Percentiles rank a stretch among this genome's conserved stretches.
These are phyloP conservation scores for Pulveroboletus sp. DNA, from an alignment of 1,284 basidiomycete species.

Conservation along the genomic window DNA sequence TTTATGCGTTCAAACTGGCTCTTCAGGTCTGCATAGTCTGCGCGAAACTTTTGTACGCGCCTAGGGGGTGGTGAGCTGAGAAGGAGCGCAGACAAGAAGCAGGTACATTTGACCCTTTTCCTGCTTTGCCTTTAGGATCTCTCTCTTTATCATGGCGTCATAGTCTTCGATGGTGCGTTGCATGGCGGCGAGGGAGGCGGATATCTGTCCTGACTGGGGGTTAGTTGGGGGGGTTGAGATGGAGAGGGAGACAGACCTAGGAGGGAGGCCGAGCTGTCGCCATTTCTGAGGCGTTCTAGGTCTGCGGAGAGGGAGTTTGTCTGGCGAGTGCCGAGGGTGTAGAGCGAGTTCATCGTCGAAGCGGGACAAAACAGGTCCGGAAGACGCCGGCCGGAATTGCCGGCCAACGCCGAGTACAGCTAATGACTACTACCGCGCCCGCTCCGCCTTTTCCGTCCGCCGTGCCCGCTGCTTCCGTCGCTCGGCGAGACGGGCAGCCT, in stretches of 20 bases:
- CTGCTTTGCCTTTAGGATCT: conserved; percentile 91
- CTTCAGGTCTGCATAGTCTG: conserved; percentile 73
- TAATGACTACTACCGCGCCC: conserved; percentile 45
- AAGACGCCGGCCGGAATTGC: conserved; percentile 16
- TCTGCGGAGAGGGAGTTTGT: conserved; percentile 87
- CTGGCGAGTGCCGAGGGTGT: conserved; percentile 90
- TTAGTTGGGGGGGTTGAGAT: neutral
- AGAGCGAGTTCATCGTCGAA: conserved; percentile 85
- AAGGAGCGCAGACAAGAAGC: neutral
- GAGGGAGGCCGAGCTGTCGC: conserved; percentile 77
- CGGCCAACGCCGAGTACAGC: conserved; percentile 22
- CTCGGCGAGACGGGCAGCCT: conserved; percentile 56
- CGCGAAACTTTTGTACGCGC: conserved; percentile 81
- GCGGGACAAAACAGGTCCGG: neutral
- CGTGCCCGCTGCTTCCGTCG: conserved; percentile 59
- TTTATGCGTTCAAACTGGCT: conserved; percentile 71
- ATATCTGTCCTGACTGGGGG: conserved; percentile 80
- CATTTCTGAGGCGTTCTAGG: conserved; percentile 76
- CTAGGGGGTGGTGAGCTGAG: conserved; percentile 40
- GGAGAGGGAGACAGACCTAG: conserved; percentile 57
- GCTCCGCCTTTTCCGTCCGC: conserved; percentile 64
- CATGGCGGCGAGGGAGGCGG: conserved; percentile 90
- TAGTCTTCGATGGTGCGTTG: conserved; percentile 93
- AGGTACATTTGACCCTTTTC: conserved; percentile 90
- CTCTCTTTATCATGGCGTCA: conserved; percentile 91